phyloP scores from a whole-genome alignment of 768 basidiomycete genomes.

The Fibroporia radiculosa region DNA sequence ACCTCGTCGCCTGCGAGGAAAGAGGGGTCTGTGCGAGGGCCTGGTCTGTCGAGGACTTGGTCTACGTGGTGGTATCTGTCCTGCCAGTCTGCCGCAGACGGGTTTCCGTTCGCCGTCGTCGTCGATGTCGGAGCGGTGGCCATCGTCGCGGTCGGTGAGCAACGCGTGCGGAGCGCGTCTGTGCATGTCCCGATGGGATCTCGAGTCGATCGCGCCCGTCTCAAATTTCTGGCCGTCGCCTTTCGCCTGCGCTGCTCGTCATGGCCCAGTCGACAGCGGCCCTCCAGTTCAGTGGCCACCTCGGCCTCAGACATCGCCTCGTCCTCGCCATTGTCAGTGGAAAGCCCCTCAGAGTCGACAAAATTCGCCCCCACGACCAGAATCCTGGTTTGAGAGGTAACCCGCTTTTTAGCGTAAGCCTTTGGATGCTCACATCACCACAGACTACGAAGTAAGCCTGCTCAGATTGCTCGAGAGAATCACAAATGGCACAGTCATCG shows the following conservation, averaged over 20 bases:
- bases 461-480: slow-evolving; percentile 82
- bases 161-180: not conserved
- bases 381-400: slow-evolving; percentile 90
- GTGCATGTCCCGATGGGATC: not conserved
- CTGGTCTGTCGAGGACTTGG: slow-evolving; percentile 75
- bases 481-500: slow-evolving; percentile 90
- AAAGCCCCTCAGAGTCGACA: slow-evolving; percentile 74
- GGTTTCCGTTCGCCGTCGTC: slow-evolving; percentile 26
- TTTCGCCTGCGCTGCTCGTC: not conserved
- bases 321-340: slow-evolving; percentile 89
- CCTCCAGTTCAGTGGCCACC: slow-evolving; percentile 70
- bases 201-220: not conserved
- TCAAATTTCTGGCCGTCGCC: not conserved
- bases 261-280: slow-evolving; percentile 20
- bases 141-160: not conserved
- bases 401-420: slow-evolving; percentile 5
- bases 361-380: slow-evolving; percentile 86
- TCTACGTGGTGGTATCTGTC: slow-evolving; percentile 78
- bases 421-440: not conserved
- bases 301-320: slow-evolving; percentile 75
- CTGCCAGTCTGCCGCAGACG: slow-evolving; percentile 37
- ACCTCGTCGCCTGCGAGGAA: slow-evolving; percentile 81
- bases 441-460: slow-evolving; percentile 91
- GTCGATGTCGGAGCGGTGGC: no score
- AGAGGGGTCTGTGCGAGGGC: slow-evolving; percentile 82